Evolutionary conservation across 2,329 filamentous ascomycete species (phyloP).

Genomic region (Monilinia fructigena): DNA sequence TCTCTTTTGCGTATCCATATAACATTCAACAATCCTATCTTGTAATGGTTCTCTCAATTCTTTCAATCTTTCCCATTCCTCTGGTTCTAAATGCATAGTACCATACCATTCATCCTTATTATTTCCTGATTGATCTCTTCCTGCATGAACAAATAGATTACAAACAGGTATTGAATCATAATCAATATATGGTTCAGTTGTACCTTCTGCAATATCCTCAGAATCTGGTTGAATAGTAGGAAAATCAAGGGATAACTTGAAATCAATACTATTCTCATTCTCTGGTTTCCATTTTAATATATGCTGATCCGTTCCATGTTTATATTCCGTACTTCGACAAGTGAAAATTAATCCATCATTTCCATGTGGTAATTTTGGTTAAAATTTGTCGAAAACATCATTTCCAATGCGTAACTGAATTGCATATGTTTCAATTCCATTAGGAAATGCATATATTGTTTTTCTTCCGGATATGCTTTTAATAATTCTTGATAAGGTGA

Average conservation of each 20-base stretch:
- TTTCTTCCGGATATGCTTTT: constrained; percentile 66
- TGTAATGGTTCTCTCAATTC: constrained; percentile 71
- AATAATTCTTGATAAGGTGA: constrained; percentile 66
- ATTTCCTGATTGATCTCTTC: constrained; percentile 42
- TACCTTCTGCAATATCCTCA: constrained; percentile 64
- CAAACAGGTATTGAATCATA: constrained; percentile 78
- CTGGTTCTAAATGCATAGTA: constrained; percentile 65
- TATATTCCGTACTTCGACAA: constrained; percentile 83
- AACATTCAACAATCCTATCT: constrained; percentile 87
- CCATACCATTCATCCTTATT: constrained; percentile 56
- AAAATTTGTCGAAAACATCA: constrained; percentile 88
- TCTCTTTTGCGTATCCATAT: constrained; percentile 67
- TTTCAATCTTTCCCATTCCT: constrained; percentile 85
- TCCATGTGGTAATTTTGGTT: constrained; percentile 77
- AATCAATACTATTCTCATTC: constrained; percentile 93
- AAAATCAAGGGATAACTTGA: constrained; percentile 76
- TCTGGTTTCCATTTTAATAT: constrained; percentile 99
- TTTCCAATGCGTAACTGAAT: constrained; percentile 81
- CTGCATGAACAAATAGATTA: constrained; percentile 68
- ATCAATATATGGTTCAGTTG: constrained; percentile 64
- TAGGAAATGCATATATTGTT: constrained; percentile 70
- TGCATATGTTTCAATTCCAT: constrained; percentile 89
- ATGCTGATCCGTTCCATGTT: constrained; percentile 84
- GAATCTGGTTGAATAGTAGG: constrained; percentile 67
- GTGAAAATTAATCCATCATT: constrained; percentile 98